Conservation (phyloP, 305 asterid species). For the Petunia hybrid region DNA sequence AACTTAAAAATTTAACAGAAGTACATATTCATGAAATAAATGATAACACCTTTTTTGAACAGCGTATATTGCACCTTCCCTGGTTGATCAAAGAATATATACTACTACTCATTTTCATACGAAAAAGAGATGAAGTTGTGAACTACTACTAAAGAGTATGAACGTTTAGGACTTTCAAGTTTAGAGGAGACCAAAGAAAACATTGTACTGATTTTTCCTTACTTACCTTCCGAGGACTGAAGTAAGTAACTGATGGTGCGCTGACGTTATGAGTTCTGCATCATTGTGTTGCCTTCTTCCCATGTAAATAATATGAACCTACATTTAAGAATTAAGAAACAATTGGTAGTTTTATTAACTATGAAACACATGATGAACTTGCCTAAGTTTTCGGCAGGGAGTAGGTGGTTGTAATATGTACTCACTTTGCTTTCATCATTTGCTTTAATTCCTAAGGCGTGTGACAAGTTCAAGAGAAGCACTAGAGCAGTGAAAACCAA, state of each 20-base stretch:
- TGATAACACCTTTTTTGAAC: too few relatives aligned
- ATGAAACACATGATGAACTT: background rate
- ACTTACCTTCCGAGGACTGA: slow-evolving; percentile 52
- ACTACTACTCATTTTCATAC: too few relatives aligned
- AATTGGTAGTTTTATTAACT: background rate
- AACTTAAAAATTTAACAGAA: too few relatives aligned
- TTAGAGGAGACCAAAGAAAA: background rate
- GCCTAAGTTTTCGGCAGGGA: background rate
- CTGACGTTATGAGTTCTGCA: slow-evolving; percentile 36
- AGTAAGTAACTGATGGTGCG: slow-evolving; percentile 50
- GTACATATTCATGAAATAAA: too few relatives aligned
- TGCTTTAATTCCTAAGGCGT: background rate
- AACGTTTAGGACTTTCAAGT: background rate
- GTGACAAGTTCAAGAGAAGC: slow-evolving; percentile 28
- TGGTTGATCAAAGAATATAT: too few relatives aligned
- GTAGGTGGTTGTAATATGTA: background rate
- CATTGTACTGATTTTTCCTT: background rate
- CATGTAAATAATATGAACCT: slow-evolving; percentile 44
- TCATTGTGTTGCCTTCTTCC: slow-evolving; percentile 48
- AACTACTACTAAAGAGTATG: background rate
- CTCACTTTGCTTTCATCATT: slow-evolving; percentile 35
- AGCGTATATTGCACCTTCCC: too few relatives aligned
- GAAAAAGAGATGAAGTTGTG: background rate
- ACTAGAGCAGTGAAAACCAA: background rate
- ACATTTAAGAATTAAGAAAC: too few relatives aligned